phyloP scores from a whole-genome alignment of 345 rosid species.

The Litchi chinensis region DNA sequence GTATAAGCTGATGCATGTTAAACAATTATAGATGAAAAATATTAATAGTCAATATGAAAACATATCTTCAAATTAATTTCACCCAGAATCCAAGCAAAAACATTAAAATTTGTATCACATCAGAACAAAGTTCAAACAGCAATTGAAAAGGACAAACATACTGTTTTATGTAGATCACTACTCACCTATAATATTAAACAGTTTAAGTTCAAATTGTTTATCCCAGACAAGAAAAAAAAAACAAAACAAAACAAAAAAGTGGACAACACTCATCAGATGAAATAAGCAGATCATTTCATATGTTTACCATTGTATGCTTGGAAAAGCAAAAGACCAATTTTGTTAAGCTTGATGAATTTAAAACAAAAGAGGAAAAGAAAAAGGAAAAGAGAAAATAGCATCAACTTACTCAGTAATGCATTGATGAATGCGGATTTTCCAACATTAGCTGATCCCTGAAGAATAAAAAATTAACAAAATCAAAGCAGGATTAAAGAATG shows the following conservation, averaged over 20 bases:
- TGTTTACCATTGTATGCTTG: too few species aligned
- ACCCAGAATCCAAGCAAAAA: neutral
- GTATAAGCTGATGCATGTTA: neutral
- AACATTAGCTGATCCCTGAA: slow-evolving; percentile 93
- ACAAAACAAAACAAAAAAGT: neutral
- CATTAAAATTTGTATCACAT: neutral
- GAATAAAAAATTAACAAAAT: slow-evolving; percentile 4
- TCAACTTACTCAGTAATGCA: slow-evolving; percentile 80
- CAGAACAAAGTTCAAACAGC: neutral
- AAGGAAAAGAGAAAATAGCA: slow-evolving; percentile 9
- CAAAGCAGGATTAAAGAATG: neutral
- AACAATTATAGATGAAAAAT: neutral
- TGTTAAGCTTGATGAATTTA: too few species aligned
- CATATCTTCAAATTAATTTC: too few species aligned
- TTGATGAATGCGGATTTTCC: slow-evolving; percentile 98
- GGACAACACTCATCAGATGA: neutral
- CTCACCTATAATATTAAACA: neutral
- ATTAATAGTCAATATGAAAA: neutral
- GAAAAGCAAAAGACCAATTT: too few species aligned
- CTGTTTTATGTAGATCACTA: neutral
- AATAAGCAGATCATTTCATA: neutral
- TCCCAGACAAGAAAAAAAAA: neutral
- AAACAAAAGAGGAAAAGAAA: neutral
- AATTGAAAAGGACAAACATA: too few species aligned
- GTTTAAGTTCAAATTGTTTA: neutral